phyloP scores from a whole-genome alignment of 257 asterid genomes.

The Phtheirospermum japonicum region DNA sequence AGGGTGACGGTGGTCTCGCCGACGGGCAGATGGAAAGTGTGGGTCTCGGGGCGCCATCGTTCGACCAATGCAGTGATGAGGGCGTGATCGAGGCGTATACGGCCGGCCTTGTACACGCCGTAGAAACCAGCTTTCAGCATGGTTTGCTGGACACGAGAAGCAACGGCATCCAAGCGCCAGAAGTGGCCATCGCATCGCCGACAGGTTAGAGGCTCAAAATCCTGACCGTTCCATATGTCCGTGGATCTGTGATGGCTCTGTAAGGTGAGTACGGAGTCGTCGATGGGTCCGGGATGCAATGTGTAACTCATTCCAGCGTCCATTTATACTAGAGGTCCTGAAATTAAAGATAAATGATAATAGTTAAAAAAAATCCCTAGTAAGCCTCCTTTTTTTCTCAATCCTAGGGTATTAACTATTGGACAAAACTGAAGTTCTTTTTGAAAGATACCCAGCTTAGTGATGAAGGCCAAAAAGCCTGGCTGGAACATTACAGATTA shows the following conservation, averaged over 20 bases:
- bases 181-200: slow-evolving; percentile 81
- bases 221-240: slow-evolving; percentile 72
- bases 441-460: no score
- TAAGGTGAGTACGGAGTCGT: slow-evolving; percentile 59
- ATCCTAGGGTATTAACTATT: no score
- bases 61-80: slow-evolving; percentile 72
- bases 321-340: slow-evolving; percentile 27
- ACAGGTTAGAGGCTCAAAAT: slow-evolving; percentile 72
- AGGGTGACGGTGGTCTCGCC: slow-evolving; percentile 75
- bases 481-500: no score
- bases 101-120: slow-evolving; percentile 80
- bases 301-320: slow-evolving; percentile 47
- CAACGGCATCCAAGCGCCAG: slow-evolving; percentile 73
- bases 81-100: slow-evolving; percentile 77
- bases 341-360: no score
- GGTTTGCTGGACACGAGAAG: slow-evolving; percentile 61
- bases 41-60: slow-evolving; percentile 87
- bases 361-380: no score
- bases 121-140: slow-evolving; percentile 73
- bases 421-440: no score
- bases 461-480: no score
- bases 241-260: slow-evolving; percentile 79
- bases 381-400: no score
- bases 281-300: slow-evolving; percentile 76
- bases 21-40: slow-evolving; percentile 73